These are phyloP conservation scores for Gloeophyllum trabeum DNA, from an alignment of 768 basidiomycete genomes.

Conservation along the genomic window DNA sequence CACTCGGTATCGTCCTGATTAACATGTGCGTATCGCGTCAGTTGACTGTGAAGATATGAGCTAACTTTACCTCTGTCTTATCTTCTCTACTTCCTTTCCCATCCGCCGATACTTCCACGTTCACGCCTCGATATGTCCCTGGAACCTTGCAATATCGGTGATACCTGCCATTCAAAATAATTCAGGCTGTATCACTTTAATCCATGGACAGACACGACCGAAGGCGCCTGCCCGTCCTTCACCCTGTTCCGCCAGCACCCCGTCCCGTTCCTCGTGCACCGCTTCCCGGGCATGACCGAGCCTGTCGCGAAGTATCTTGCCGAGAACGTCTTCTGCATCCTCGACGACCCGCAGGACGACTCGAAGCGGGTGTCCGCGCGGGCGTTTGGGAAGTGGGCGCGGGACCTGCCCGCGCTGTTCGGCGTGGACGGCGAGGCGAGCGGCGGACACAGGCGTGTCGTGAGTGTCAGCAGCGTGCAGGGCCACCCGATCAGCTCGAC, in stretches of 20 bases:
- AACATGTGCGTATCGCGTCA: conserved; percentile 96
- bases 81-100: too few species aligned
- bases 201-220: conserved; percentile 92
- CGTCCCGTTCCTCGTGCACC: conserved; percentile 75
- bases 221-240: conserved; percentile 75
- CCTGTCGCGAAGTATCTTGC: conserved; percentile 85
- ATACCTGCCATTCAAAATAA: background rate
- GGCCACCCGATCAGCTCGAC: conserved; percentile 54
- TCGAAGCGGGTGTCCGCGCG: conserved; percentile 61
- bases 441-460: conserved; percentile 41
- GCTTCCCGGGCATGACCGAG: conserved; percentile 84
- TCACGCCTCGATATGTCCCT: too few species aligned
- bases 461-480: conserved; percentile 49
- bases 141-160: too few species aligned
- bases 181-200: conserved; percentile 92
- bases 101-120: too few species aligned
- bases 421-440: conserved; percentile 24
- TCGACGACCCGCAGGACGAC: conserved; percentile 50
- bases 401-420: conserved; percentile 67
- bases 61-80: too few species aligned
- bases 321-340: conserved; percentile 72
- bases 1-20: conserved; percentile 95
- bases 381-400: conserved; percentile 82
- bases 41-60: too few species aligned
- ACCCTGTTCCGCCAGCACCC: conserved; percentile 69